Percentiles rank a stretch among this genome's conserved stretches.
Evolutionary conservation across 805 yeast genomes (phyloP).

Genomic region (Myxozyma kluyveri): DNA sequence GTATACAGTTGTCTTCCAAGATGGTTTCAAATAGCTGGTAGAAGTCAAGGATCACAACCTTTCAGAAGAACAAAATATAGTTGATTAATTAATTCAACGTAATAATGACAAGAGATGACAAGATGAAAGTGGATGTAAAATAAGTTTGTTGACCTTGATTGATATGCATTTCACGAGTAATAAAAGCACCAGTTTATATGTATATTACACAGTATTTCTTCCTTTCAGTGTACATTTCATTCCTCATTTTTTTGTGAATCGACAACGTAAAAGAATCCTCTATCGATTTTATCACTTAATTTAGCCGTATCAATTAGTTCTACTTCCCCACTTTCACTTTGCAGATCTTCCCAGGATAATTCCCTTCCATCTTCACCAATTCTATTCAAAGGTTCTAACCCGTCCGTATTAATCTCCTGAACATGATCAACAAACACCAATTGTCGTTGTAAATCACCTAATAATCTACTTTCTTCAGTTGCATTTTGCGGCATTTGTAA

Average conservation of each 20-base stretch:
- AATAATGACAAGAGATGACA: not conserved
- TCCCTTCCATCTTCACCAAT: conserved; percentile 18
- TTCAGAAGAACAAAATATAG: conserved; percentile 8
- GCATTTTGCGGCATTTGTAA: conserved; percentile 29
- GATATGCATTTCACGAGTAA: not conserved
- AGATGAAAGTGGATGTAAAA: not conserved
- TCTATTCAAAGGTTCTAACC: conserved; percentile 37
- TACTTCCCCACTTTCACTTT: conserved; percentile 17
- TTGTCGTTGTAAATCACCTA: conserved; percentile 38
- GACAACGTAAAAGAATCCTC: conserved; percentile 20
- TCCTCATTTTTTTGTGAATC: conserved; percentile 1
- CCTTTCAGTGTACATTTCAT: not conserved
- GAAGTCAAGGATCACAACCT: conserved; percentile 28
- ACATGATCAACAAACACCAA: conserved; percentile 42
- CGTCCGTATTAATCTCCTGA: conserved; percentile 37
- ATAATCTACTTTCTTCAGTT: conserved; percentile 28
- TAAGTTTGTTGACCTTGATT: not conserved
- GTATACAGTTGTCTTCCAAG: conserved; percentile 31
- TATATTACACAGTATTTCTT: not conserved
- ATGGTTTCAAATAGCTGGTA: conserved; percentile 30
- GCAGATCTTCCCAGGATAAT: conserved; percentile 22
- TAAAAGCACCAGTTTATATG: not conserved
- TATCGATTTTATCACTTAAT: conserved; percentile 8
- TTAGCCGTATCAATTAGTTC: conserved; percentile 9
- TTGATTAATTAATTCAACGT: not conserved